These are phyloP conservation scores for Phylloporus arenicola DNA, from an alignment of 768 basidiomycete genomes.

Conservation along the genomic window DNA sequence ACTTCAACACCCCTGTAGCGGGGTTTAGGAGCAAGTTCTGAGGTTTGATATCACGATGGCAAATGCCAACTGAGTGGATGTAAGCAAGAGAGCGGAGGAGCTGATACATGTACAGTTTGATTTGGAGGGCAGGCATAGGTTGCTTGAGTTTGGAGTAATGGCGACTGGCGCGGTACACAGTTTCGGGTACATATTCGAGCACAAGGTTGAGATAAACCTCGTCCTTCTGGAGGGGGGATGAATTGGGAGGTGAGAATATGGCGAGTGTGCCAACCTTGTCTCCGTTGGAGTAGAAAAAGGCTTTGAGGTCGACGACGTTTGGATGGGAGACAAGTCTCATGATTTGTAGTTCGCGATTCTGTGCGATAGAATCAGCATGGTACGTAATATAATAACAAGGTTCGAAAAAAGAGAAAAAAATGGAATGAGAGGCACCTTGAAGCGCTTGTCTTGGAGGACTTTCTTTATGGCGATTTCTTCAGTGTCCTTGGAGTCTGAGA, in stretches of 20 bases:
- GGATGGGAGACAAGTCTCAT: slow-evolving; percentile 97
- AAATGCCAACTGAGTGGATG: slow-evolving; percentile 99
- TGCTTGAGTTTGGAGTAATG: slow-evolving; percentile 99
- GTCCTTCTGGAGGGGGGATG: slow-evolving; percentile 68
- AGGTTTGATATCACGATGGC: slow-evolving; percentile 99
- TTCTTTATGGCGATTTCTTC: slow-evolving; percentile 99
- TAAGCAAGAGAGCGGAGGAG: slow-evolving; percentile 96
- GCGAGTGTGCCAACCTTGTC: slow-evolving; percentile 71
- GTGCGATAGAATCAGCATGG: slow-evolving; percentile 9
- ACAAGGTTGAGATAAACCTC: slow-evolving; percentile 99
- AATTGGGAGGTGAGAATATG: slow-evolving; percentile 2
- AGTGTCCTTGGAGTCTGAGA: slow-evolving; percentile 54
- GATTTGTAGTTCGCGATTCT: slow-evolving; percentile 99
- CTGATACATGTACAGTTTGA: slow-evolving; percentile 99
- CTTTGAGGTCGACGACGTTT: slow-evolving; percentile 95
- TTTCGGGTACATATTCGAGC: slow-evolving; percentile 98
- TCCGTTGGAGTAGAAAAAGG: slow-evolving; percentile 98
- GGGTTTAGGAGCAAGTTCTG: slow-evolving; percentile 98
- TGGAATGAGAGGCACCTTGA: slow-evolving; percentile 70
- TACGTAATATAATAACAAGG: background rate
- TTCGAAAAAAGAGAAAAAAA: slow-evolving; percentile 5
- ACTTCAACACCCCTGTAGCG: slow-evolving; percentile 91
- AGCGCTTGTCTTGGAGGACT: slow-evolving; percentile 98
- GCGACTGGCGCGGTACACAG: slow-evolving; percentile 96
- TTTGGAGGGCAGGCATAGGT: slow-evolving; percentile 99